phyloP scores from a whole-genome alignment of 2,329 filamentous ascomycete genomes.

The Alternaria viburni region DNA sequence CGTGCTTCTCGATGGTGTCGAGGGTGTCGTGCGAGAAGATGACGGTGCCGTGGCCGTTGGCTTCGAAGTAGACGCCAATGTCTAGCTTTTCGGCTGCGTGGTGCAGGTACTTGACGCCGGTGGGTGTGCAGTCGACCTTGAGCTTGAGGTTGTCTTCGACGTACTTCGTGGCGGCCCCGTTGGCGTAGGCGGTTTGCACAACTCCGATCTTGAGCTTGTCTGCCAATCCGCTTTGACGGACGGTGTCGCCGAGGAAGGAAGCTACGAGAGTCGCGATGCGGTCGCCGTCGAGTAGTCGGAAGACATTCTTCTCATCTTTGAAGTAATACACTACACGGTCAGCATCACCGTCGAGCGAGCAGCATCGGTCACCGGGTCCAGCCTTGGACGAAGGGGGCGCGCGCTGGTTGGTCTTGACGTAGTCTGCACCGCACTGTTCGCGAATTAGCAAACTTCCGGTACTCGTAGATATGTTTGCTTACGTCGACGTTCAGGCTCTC shows the following conservation, averaged over 20 bases:
- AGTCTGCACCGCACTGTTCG: conserved; percentile 86
- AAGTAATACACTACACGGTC: conserved; percentile 97
- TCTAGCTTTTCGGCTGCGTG: conserved; percentile 96
- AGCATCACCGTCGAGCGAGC: conserved; percentile 92
- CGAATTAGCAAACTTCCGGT: conserved; percentile 10
- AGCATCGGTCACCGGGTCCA: conserved; percentile 76
- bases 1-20: conserved; percentile 75
- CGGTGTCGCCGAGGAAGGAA: conserved; percentile 89
- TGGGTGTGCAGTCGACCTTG: conserved; percentile 90
- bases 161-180: conserved; percentile 92
- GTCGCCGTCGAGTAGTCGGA: conserved; percentile 94
- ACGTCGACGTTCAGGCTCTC: conserved; percentile 89
- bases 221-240: conserved; percentile 77
- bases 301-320: conserved; percentile 78
- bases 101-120: conserved; percentile 96
- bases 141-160: conserved; percentile 86
- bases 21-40: conserved; percentile 88
- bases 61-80: conserved; percentile 97
- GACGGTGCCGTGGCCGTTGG: conserved; percentile 96
- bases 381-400: conserved; percentile 84
- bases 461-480: conserved; percentile 38
- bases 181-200: conserved; percentile 97
- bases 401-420: conserved; percentile 94
- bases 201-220: conserved; percentile 89
- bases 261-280: conserved; percentile 94